phyloP scores from a whole-genome alignment of 345 rosid genomes.

The Eucalyptus dawsonii region DNA sequence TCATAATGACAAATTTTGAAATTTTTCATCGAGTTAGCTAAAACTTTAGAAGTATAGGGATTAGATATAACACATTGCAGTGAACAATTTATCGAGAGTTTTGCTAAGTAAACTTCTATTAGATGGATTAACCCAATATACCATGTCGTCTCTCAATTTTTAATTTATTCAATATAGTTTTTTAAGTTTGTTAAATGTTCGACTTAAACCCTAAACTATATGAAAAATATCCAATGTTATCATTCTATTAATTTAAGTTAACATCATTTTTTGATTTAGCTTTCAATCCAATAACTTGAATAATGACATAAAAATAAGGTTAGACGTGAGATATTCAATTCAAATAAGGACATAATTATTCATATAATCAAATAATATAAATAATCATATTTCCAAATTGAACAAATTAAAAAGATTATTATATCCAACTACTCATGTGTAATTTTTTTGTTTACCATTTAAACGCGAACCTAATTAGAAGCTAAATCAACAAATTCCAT shows the following conservation, averaged over 20 bases:
- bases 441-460: background rate
- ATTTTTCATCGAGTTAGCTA: background rate
- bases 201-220: background rate
- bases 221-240: background rate
- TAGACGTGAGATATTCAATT: background rate
- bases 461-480: background rate
- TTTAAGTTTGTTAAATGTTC: background rate
- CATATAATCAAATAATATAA: background rate
- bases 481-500: background rate
- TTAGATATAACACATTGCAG: background rate
- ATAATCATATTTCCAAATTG: background rate
- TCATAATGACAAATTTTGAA: background rate
- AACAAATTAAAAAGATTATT: background rate
- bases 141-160: background rate
- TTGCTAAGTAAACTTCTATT: background rate
- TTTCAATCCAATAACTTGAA: background rate
- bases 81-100: background rate
- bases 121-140: background rate
- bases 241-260: background rate
- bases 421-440: no score
- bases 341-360: background rate
- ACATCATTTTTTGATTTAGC: background rate
- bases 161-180: fast-evolving
- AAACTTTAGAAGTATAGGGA: background rate
- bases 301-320: background rate